Base-by-base conservation (phyloP, 257 asterid species). In the Nicotiana noctiflora region DNA sequence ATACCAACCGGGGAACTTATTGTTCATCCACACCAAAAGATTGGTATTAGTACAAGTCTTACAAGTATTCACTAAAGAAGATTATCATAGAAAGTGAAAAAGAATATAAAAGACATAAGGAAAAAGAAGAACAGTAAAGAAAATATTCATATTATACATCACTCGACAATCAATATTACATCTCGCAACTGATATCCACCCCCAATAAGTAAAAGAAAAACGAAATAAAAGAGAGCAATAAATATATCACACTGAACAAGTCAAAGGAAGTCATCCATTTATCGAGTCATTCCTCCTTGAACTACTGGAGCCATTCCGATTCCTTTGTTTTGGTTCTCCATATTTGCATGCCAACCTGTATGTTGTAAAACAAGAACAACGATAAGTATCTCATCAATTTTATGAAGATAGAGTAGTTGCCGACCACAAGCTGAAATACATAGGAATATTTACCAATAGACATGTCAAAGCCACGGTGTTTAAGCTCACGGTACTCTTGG, bases 401-500 rank as follows among this genome's bases (percentile, higher is more conserved):
- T 37, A 67, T 29, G 18, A 31, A 29, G 0, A 64, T 1, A 1
- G 0, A 4, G 7, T 34, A 7, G 46, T 40, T 37, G 0, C 27
- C 27, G 27, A 1, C 27, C 27, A 25, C 27, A 25, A 25, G 27
- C 27, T 25, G 27, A 25, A 25, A 40, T 40, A 40, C 11, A 40
- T 10, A 1, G 17, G 18, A 29, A n/a, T 19, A 2, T 34, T 57
- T 62, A 79, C 82, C 82, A 25, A 62, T 62, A 37, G 17, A 12
- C 61, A 79, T 61, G 53, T 84, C 85, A 75, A 78, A 82, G 8
- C 87, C 87, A 10, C 79, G 87, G 66, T 61, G 37, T 62, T 70
- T 78, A 17, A 84, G 84, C 78, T 84, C 87, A 27, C 87, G 87
- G 31, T 81, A 72, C 55, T 84, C 87, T 81, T 84, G 85, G 27